Conservation (phyloP, 2,329 filamentous ascomycete species). For the Camillea tinctor region DNA sequence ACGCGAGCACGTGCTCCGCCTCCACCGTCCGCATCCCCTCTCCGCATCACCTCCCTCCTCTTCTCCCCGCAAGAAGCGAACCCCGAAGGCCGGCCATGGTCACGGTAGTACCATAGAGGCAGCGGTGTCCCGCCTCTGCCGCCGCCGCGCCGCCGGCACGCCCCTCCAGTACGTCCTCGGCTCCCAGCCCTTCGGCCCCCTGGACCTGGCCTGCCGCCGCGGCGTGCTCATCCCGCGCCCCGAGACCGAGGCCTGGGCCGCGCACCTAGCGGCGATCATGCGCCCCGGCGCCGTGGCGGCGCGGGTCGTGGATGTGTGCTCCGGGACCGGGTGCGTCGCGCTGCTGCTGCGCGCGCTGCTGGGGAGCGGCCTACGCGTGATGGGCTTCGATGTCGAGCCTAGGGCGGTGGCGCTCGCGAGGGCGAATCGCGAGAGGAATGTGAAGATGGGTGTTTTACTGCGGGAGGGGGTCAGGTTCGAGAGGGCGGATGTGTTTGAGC, state of each 20-base stretch:
- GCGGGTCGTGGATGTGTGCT: conserved; percentile 80
- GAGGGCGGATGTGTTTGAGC: conserved; percentile 49
- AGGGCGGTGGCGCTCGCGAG: conserved; percentile 63
- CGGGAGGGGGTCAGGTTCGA: conserved; percentile 42
- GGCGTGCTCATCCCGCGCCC: conserved; percentile 85
- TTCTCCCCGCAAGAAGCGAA: too few relatives aligned
- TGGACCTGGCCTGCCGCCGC: conserved; percentile 73
- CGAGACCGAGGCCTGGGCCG: conserved; percentile 70
- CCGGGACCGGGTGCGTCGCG: conserved; percentile 87
- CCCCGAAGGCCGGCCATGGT: too few relatives aligned
- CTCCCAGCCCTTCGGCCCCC: conserved; percentile 79
- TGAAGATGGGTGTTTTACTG: conserved; percentile 18
- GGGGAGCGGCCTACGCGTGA: conserved; percentile 46
- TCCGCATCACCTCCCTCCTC: too few relatives aligned
- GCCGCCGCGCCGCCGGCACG: conserved; percentile 56
- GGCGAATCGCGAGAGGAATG: conserved; percentile 60
- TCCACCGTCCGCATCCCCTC: background rate
- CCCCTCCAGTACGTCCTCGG: conserved; percentile 91
- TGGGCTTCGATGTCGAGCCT: conserved; percentile 72
- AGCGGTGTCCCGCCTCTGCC: conserved; percentile 43
- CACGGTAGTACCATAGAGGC: background rate
- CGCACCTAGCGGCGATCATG: conserved; percentile 45
- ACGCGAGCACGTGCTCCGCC: conserved; percentile 50
- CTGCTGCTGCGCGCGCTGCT: conserved; percentile 70
- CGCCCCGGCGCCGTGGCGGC: conserved; percentile 42